phyloP scores from a whole-genome alignment of 495 filamentous ascomycete species.

The Astrocystis sublimbata region DNA sequence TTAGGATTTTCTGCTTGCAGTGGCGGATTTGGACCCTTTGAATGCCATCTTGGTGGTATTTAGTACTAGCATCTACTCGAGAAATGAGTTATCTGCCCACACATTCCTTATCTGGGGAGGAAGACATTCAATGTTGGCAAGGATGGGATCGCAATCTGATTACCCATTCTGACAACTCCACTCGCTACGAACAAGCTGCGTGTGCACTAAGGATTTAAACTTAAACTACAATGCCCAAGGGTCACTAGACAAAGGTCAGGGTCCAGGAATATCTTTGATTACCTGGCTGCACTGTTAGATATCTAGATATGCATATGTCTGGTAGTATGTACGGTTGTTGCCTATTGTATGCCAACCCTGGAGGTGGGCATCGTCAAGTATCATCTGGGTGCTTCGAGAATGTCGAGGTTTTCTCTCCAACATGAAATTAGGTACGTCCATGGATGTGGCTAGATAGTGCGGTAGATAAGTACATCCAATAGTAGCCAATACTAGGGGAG shows the following conservation, averaged over 20 bases:
- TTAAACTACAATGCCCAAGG: too few relatives aligned
- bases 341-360: background rate
- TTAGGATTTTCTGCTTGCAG: too few relatives aligned
- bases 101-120: background rate
- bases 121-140: too few relatives aligned
- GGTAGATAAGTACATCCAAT: too few relatives aligned
- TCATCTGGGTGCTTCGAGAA: background rate
- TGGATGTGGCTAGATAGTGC: too few relatives aligned
- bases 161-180: background rate
- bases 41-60: too few relatives aligned
- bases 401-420: too few relatives aligned
- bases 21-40: too few relatives aligned
- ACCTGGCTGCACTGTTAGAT: constrained; percentile 6
- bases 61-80: too few relatives aligned
- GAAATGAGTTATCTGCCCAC: background rate
- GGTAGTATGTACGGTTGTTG: background rate
- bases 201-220: background rate
- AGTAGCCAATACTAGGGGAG: too few relatives aligned
- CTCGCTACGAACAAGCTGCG: background rate
- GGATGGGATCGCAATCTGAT: constrained; percentile 3
- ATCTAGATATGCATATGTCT: background rate
- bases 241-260: constrained; percentile 1
- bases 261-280: background rate
- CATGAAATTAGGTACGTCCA: too few relatives aligned
- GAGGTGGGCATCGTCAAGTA: background rate